A percentile compares a stretch with the other conserved stretches of the same genome.
Conservation (phyloP, 2,329 filamentous ascomycete species). For the Claviceps sp. region DNA sequence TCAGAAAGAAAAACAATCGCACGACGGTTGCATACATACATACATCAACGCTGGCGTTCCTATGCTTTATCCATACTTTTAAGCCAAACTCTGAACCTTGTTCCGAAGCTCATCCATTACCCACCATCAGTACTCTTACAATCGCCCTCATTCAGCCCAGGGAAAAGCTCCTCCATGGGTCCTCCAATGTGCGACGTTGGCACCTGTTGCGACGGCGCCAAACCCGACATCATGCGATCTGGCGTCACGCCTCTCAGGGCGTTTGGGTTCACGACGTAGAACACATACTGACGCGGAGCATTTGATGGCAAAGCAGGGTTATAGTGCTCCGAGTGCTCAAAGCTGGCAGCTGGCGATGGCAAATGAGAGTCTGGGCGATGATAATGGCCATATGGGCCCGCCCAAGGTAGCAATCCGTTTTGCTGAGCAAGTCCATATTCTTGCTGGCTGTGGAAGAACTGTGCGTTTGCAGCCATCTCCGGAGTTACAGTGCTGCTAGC, state of each 20-base stretch:
- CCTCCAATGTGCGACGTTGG: slow-evolving; percentile 1
- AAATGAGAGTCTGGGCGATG: background rate
- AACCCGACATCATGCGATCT: background rate
- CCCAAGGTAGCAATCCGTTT: background rate
- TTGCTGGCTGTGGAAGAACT: background rate
- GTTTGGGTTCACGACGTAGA: background rate
- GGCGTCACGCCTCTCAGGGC: background rate
- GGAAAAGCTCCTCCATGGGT: slow-evolving; percentile 4
- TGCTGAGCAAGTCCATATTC: background rate
- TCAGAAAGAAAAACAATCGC: background rate
- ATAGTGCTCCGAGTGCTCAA: slow-evolving; percentile 1
- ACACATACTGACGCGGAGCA: background rate
- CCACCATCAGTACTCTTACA: background rate
- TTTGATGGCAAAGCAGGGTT: background rate
- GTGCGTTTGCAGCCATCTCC: background rate
- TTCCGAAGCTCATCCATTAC: background rate
- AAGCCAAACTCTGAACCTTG: no score
- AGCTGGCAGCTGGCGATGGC: slow-evolving; percentile 1
- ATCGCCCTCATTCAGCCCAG: background rate
- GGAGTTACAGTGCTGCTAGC: background rate
- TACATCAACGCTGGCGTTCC: background rate
- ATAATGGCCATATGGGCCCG: background rate
- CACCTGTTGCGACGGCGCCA: background rate
- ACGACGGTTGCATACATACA: background rate
- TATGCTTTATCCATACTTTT: background rate